Evolutionary conservation across 768 basidiomycete genomes (phyloP), one percentile per base, ranked within the genome.

Genomic region (Termitomyces sp.): DNA sequence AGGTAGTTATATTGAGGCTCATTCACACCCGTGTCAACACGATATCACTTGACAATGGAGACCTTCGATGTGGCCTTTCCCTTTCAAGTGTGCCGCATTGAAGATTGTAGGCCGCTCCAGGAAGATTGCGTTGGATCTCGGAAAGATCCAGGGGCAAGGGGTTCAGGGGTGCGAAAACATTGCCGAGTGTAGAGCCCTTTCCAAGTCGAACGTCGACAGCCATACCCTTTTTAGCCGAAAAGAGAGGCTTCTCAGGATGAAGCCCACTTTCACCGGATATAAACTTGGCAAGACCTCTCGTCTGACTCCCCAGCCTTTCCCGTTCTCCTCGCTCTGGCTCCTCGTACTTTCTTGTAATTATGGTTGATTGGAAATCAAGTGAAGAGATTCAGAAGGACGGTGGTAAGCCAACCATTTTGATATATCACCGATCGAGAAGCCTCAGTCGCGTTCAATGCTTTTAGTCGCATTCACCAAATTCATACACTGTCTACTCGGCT

Each of bases 291-390:
- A 32, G 8, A 36, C 13, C 49, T 53, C 46, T 53, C 39, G 5
- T 54, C 56, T 41, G 16, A 9, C 44, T 50, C 54, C 54, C 47
- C 47, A 59, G 53, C 57, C 60, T 57, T 34, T 37, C 58, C 59
- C 55, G 57, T 57, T 39, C 66, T 62, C 55, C 57, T 47, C 50
- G 47, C 60, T 52, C 58, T 53, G 39, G 53, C 36, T 58, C 46
- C 39, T 44, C 61, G 54, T 48, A 61, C 53, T 63, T 53, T 59
- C 54, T 48, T 42, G 41, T 48, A 64, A 69, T 55, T 41, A 86
- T 86, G 85, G 79, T 81, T 59, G 72, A 85, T 65, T 86, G 85
- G 85, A 71, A 72, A 56, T 82, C 84, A 12, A 63, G 64, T 31
- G 68, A 65, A 2, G 82, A 82, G 68, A 64, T 86, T 37, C 61